Base-by-base conservation (phyloP, 305 asterid species). In the Ajuga reptans region DNA sequence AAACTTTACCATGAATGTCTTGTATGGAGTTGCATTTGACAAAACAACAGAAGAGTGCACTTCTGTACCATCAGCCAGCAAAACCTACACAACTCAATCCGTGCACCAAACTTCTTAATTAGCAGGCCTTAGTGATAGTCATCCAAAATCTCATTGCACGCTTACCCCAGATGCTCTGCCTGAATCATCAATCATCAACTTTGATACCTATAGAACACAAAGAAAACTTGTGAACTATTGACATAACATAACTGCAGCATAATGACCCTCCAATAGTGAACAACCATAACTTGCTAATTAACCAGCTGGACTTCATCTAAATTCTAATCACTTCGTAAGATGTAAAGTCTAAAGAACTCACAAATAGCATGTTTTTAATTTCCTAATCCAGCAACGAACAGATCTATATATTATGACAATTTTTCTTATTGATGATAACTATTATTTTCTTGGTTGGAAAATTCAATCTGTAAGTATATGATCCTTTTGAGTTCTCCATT, bases 21-120 rank as follows among this genome's bases (percentile, higher is more conserved):
- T 88, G 90, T 90, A 88, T n/a, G 98, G 97, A 37, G 98, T 92
- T 50, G 98, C 98, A 77, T 90, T 92, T 43, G 98, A 92, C 75
- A 90, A 85, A 49, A 92, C 95, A 78, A 82, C 85, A 59, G 95
- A 90, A 75, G 98, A 86, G 57, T 67, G 84, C 74, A 92, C 80
- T 83, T 63, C 39, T 41, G 83, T 90, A 66, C 93, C 98, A 75
- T 85, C 91, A 78, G 95, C 86, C 77, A 92, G 85, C 82, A 83
- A 62, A 79, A 90, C 97, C 98, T 92, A 78, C 49, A 59, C 33
- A 75, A 75, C 58, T 72, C 72, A 47, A 78, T 62, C 70, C 79
- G 73, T 47, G 17, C 54, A 71, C 69, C 59, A 55, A 71, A 68
- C 56, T 53, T 74, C 46, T 58, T 61, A 71, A 71, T 66, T 57